Percentiles rank a stretch among this genome's conserved stretches.
These are phyloP conservation scores for Alliaria petiolata DNA, from an alignment of 345 rosid species.

Conservation along the genomic window DNA sequence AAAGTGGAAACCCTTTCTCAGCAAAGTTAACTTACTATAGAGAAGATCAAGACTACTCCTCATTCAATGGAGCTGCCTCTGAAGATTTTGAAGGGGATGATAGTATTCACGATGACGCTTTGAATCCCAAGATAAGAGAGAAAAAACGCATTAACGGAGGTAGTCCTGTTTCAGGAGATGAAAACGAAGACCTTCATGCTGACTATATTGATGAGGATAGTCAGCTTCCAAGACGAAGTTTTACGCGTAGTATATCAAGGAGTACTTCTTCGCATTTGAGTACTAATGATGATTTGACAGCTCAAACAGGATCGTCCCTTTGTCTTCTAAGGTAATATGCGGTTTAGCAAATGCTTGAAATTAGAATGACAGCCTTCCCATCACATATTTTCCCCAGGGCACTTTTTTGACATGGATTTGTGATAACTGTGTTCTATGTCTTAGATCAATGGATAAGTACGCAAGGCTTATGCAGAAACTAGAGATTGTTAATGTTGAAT, in stretches of 20 bases:
- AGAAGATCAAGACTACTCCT: conserved; percentile 44
- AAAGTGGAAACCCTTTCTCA: conserved; percentile 80
- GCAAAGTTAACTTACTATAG: conserved; percentile 46
- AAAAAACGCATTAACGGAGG: conserved; percentile 47
- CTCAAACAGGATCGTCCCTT: conserved; percentile 96
- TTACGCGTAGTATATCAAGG: conserved; percentile 43
- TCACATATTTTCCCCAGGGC: not conserved
- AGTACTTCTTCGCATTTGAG: conserved; percentile 41
- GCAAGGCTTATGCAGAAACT: conserved; percentile 98
- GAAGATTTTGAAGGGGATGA: conserved; percentile 49
- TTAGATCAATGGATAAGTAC: conserved; percentile 96
- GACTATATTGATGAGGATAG: conserved; percentile 98
- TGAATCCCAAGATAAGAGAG: conserved; percentile 36
- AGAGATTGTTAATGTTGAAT: conserved; percentile 84
- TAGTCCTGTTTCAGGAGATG: conserved; percentile 66
- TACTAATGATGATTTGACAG: conserved; percentile 66
- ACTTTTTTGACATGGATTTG: not conserved
- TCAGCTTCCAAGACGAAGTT: conserved; percentile 93
- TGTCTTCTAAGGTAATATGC: conserved; percentile 79
- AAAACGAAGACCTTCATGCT: conserved; percentile 96
- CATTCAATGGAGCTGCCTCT: conserved; percentile 39
- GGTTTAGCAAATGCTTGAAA: conserved; percentile 6
- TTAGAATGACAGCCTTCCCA: conserved; percentile 1
- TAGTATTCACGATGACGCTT: conserved; percentile 38
- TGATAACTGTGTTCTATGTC: conserved; percentile 29